Conservation (phyloP, 2,329 filamentous ascomycete species). For the Chaetothyriales sp. region DNA sequence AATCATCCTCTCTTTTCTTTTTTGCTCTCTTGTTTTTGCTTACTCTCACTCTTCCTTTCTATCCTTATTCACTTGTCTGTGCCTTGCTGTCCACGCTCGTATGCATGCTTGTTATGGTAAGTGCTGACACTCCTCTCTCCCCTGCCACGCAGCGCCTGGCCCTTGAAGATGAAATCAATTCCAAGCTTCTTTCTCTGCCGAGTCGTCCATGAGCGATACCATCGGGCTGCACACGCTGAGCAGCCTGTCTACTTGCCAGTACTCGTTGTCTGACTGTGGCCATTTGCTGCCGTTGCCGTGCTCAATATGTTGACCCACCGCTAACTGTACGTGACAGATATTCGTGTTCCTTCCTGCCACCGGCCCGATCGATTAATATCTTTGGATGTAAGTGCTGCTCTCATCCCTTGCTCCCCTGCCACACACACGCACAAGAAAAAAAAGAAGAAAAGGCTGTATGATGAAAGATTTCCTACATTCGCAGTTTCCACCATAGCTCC, state of each 20-base stretch:
- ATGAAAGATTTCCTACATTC: conserved; percentile 44
- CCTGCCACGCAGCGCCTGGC: neutral
- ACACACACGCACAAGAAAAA: neutral
- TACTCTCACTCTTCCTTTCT: neutral
- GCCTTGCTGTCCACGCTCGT: neutral
- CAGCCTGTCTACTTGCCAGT: conserved; percentile 57
- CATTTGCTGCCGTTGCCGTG: neutral
- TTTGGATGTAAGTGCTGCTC: neutral
- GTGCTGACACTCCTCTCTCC: neutral
- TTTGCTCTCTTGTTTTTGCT: neutral
- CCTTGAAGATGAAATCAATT: conserved; percentile 42
- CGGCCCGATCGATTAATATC: neutral
- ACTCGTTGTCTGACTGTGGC: conserved; percentile 46
- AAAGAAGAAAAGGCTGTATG: conserved; percentile 20
- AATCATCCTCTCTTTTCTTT: neutral
- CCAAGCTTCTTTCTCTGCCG: conserved; percentile 48
- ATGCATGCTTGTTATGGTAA: neutral
- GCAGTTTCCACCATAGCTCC: conserved; percentile 46
- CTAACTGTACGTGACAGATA: neutral
- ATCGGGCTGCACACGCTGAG: conserved; percentile 46
- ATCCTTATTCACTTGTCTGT: neutral
- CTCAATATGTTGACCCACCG: conserved; percentile 1
- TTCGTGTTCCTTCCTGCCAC: neutral
- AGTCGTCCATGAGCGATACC: conserved; percentile 52
- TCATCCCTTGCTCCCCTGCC: neutral